These are phyloP conservation scores for Ophiocordyceps robertsii DNA, from an alignment of 2,329 filamentous ascomycete species.

Conservation along the genomic window DNA sequence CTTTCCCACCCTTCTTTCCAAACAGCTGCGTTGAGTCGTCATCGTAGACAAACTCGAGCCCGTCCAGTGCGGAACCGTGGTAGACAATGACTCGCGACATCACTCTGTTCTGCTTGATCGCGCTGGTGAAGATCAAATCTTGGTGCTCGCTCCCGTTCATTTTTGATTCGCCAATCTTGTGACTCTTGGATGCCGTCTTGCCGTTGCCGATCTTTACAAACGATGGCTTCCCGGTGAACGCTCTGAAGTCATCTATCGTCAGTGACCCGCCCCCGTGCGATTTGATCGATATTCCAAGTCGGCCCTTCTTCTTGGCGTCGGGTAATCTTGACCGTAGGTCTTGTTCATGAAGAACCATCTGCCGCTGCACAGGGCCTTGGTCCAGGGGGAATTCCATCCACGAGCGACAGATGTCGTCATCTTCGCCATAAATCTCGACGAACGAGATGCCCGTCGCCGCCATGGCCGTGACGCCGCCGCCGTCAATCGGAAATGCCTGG, in stretches of 20 bases:
- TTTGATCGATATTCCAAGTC: conserved; percentile 59
- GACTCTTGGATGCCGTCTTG: conserved; percentile 62
- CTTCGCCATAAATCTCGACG: conserved; percentile 68
- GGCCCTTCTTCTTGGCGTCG: conserved; percentile 57
- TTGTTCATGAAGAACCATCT: conserved; percentile 60
- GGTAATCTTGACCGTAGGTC: conserved; percentile 61
- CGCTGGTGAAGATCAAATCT: conserved; percentile 63
- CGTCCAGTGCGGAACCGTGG: conserved; percentile 64
- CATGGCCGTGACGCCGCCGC: conserved; percentile 60
- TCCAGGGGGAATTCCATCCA: conserved; percentile 71
- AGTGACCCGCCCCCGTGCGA: conserved; percentile 63
- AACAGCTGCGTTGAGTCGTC: conserved; percentile 75
- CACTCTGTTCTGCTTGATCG: conserved; percentile 54
- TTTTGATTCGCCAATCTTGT: conserved; percentile 57
- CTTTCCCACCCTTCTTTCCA: conserved; percentile 62
- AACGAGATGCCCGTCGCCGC: conserved; percentile 74
- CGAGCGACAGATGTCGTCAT: conserved; percentile 64
- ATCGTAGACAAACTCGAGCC: conserved; percentile 87
- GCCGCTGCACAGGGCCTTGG: conserved; percentile 50
- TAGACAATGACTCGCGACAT: conserved; percentile 65
- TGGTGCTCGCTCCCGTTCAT: conserved; percentile 57
- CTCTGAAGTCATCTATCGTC: conserved; percentile 63
- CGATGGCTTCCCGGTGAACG: conserved; percentile 57
- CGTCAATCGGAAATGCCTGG: conserved; percentile 76
- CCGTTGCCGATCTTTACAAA: conserved; percentile 58